phyloP scores from a whole-genome alignment of 129 eudicot species.

The Helianthus tuberosus region DNA sequence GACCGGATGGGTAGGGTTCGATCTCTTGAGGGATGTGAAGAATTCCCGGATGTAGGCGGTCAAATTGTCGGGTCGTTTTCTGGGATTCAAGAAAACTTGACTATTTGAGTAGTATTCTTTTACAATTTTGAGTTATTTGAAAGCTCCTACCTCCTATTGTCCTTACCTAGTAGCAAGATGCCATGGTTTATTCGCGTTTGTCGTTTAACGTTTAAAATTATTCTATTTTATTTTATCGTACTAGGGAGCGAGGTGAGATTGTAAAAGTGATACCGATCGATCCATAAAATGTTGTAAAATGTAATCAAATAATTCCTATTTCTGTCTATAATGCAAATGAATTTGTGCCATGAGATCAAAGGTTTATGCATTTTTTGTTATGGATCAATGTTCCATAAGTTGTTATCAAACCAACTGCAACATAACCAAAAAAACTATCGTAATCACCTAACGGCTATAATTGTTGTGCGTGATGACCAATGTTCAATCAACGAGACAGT shows the following conservation, averaged over 20 bases:
- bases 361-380: neutral
- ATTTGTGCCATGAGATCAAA: neutral
- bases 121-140: neutral
- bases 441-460: neutral
- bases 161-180: neutral
- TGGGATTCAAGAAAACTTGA: constrained; percentile 86
- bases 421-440: neutral
- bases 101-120: constrained; percentile 43
- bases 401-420: neutral
- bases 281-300: neutral
- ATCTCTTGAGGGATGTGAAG: constrained; percentile 67
- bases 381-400: neutral
- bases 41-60: constrained; percentile 88
- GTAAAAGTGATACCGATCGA: too few species aligned
- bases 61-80: constrained; percentile 70
- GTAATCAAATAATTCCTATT: neutral
- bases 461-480: neutral
- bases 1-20: constrained; percentile 67
- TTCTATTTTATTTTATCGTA: too few species aligned
- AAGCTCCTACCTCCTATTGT: neutral
- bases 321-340: constrained; percentile 4
- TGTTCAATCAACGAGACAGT: too few species aligned
- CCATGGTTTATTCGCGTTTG: neutral
- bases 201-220: neutral
- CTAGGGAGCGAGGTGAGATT: too few species aligned